Evolutionary conservation across 768 basidiomycete species (phyloP).

Genomic region (Chalciporus pseudorubinellus): DNA sequence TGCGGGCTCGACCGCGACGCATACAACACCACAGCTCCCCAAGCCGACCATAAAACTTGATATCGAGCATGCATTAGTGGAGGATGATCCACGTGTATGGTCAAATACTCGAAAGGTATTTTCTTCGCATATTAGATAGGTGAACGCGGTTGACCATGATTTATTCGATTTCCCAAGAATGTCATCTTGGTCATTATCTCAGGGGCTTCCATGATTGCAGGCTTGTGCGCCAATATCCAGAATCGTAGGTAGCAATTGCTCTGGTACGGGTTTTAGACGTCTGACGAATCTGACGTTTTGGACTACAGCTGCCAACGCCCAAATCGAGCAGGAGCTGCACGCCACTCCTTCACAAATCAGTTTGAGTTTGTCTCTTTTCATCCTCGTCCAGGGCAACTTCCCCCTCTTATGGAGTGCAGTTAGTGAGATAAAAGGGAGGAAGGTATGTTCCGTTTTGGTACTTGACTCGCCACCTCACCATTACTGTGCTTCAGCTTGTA

Average conservation of each 20-base stretch:
- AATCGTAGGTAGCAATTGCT: slow-evolving; percentile 21
- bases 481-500: slow-evolving; percentile 39
- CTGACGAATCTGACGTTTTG: slow-evolving; percentile 2
- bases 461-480: background rate
- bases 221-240: slow-evolving; percentile 27
- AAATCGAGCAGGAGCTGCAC: slow-evolving; percentile 60
- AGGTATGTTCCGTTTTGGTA: slow-evolving; percentile 36
- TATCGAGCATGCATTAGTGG: slow-evolving; percentile 43
- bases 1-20: background rate
- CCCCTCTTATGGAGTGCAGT: slow-evolving; percentile 32
- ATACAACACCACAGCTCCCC: background rate
- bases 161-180: slow-evolving; percentile 9
- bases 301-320: slow-evolving; percentile 57
- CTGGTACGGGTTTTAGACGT: too few relatives aligned
- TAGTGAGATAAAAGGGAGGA: slow-evolving; percentile 66
- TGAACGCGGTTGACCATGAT: background rate
- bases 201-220: slow-evolving; percentile 30
- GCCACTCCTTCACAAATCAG: slow-evolving; percentile 64
- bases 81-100: slow-evolving; percentile 65
- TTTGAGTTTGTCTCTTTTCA: slow-evolving; percentile 66
- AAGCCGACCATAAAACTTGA: slow-evolving; percentile 19
- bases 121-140: too few relatives aligned
- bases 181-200: slow-evolving; percentile 22
- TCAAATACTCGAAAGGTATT: slow-evolving; percentile 53
- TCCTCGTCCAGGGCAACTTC: slow-evolving; percentile 63